These are phyloP conservation scores for Lachnum nothofagi DNA, from an alignment of 2,329 filamentous ascomycete genomes.

Conservation along the genomic window DNA sequence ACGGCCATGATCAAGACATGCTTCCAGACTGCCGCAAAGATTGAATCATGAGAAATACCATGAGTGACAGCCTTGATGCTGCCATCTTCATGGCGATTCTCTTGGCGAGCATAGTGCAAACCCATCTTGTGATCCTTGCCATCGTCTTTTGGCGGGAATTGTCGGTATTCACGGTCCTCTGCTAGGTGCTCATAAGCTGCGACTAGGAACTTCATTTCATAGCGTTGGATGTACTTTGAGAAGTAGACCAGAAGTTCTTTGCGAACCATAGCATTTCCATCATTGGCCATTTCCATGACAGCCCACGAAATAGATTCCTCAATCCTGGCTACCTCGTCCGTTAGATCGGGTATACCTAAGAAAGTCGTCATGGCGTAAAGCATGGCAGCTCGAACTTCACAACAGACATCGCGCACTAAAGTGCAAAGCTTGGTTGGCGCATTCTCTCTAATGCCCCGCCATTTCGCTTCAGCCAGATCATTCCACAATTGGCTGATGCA, in stretches of 20 bases:
- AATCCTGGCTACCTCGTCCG: constrained; percentile 81
- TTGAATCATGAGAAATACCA: constrained; percentile 74
- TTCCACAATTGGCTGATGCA: constrained; percentile 94
- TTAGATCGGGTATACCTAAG: constrained; percentile 86
- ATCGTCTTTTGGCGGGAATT: constrained; percentile 51
- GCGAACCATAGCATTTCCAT: constrained; percentile 89
- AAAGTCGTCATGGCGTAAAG: constrained; percentile 91
- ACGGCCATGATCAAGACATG: constrained; percentile 85
- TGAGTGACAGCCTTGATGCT: constrained; percentile 52
- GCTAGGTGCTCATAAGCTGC: constrained; percentile 84
- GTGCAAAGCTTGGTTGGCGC: constrained; percentile 73
- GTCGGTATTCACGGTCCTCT: constrained; percentile 70
- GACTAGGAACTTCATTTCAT: constrained; percentile 87
- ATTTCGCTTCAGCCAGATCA: constrained; percentile 87
- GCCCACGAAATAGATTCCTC: constrained; percentile 89
- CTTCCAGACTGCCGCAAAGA: constrained; percentile 92
- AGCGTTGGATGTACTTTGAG: constrained; percentile 83
- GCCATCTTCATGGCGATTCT: constrained; percentile 52
- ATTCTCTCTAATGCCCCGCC: constrained; percentile 84
- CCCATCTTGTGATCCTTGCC: constrained; percentile 57
- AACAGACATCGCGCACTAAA: constrained; percentile 77
- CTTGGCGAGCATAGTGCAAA: constrained; percentile 54
- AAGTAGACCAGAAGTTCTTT: constrained; percentile 92
- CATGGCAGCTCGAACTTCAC: constrained; percentile 90
- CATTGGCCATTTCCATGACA: constrained; percentile 83